phyloP scores from a whole-genome alignment of 2,329 filamentous ascomycete species.

The Aaosphaeria arxii region DNA sequence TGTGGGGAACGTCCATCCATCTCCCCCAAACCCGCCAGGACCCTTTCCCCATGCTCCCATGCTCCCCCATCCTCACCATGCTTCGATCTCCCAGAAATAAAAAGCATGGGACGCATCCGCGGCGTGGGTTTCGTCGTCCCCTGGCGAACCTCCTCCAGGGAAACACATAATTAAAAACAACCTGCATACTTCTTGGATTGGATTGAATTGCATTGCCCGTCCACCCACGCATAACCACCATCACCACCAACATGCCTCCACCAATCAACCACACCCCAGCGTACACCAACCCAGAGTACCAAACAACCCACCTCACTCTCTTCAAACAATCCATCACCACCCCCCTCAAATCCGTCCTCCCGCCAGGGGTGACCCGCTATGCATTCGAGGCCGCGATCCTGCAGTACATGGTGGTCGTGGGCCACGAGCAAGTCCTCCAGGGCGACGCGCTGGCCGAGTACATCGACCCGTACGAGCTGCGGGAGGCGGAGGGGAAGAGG shows the following conservation, averaged over 20 bases:
- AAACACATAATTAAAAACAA: too few species aligned
- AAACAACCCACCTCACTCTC: constrained; percentile 41
- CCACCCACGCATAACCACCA: too few species aligned
- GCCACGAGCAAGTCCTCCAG: constrained; percentile 39
- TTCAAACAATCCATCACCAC: constrained; percentile 41
- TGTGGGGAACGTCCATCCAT: too few species aligned
- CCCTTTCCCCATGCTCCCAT: too few species aligned
- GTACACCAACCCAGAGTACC: constrained; percentile 42
- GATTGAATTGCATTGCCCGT: too few species aligned
- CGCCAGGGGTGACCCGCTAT: constrained; percentile 37
- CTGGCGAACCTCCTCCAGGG: too few species aligned
- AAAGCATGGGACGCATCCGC: too few species aligned
- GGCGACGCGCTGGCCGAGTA: constrained; percentile 43
- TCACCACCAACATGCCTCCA: not conserved
- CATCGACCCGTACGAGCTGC: constrained; percentile 48
- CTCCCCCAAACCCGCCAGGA: too few species aligned
- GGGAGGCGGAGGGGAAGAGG: constrained; percentile 38
- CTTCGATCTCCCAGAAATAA: too few species aligned
- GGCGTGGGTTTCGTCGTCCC: too few species aligned
- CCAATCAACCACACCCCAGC: constrained; percentile 11
- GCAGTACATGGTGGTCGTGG: constrained; percentile 34
- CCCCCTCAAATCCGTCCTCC: constrained; percentile 38
- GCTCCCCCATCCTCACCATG: too few species aligned
- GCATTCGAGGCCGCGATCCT: constrained; percentile 40
- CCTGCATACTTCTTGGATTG: too few species aligned